phyloP scores from a whole-genome alignment of 169 alveolate genomes.

The Plasmodium fragile region DNA sequence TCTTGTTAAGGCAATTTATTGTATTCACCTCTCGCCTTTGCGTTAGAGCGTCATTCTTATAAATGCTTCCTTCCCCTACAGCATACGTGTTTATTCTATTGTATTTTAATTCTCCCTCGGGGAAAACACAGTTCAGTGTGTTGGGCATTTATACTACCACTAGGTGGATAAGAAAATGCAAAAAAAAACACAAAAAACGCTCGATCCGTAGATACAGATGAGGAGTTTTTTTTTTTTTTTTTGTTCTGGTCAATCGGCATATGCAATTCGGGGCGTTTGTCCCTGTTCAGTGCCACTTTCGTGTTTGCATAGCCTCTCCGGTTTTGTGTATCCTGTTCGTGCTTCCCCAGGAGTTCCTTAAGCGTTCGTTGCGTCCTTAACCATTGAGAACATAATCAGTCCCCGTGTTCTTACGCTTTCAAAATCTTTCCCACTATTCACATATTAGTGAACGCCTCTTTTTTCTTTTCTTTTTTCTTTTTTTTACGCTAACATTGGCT shows the following conservation, averaged over 20 bases:
- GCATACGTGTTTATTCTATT: neutral
- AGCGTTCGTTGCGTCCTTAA: too few relatives aligned
- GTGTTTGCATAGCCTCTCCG: neutral
- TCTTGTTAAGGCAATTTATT: neutral
- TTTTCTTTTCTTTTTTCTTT: neutral
- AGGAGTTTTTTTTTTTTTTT: neutral
- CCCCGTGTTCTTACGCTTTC: neutral
- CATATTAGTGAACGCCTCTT: neutral
- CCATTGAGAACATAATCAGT: neutral
- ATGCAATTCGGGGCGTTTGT: neutral
- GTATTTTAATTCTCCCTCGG: neutral
- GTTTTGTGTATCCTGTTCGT: neutral
- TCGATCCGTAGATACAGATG: neutral
- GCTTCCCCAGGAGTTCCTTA: neutral
- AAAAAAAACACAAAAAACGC: neutral
- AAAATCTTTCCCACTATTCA: neutral
- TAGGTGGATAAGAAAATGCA: neutral
- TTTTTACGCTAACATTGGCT: neutral
- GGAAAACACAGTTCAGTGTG: neutral
- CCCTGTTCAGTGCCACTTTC: neutral
- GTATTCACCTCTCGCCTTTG: neutral
- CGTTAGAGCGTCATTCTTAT: slow-evolving; percentile 1
- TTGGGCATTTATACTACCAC: neutral
- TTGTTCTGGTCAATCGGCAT: neutral
- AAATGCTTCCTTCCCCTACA: neutral